Base-by-base conservation (phyloP, 2,329 filamentous ascomycete genomes). In the Alternaria hordeiaustralica region DNA sequence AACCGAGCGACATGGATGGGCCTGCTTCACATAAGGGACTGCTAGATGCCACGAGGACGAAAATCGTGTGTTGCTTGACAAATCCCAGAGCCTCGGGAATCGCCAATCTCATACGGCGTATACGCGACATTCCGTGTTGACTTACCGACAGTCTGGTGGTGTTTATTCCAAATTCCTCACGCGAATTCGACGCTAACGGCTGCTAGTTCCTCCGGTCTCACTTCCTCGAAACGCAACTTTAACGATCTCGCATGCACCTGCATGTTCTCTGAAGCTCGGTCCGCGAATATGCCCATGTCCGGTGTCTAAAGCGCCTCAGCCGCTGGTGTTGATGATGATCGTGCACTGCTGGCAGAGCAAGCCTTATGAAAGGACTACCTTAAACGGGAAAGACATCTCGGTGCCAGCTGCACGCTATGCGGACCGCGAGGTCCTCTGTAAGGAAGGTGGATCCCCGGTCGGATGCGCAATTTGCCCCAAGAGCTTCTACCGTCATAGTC, bases 151-250 rank as follows among this genome's bases (percentile, higher is more conserved):
- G 60, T 63, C 63, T 69, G 59, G 64, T 71, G 55, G 64, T 65
- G 21, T 54, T 70, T 71, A 77, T 77, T 77, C 70, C 66, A 76
- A 76, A 76, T 76, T 65, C 47, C 54, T 49, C 30, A 65, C 21
- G 61, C 55, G 64, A 49, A 61, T 65, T 55, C 59, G 57, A 58
- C 69, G 71, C 72, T 73, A 71, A 64, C 56, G 51, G 67, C 51
- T 61, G 13, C 60, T 44, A 63, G 64, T 46, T 47, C 45, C 46
- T 51, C 33, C 58, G 53, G 41, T 53, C 57, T 61, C 56, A 58
- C 33, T 57, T 53, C 64, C 60, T 67, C 58, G 60, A 69, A 68
- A 68, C 71, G 58, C 41, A 49, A 63, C 33, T 59, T 57, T 58
- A 55, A 51, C 57, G 55, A 45, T 64, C 58, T 63, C 58, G 59